Conservation (phyloP, 2,329 filamentous ascomycete genomes). For the Aspergillus calidoustus region DNA sequence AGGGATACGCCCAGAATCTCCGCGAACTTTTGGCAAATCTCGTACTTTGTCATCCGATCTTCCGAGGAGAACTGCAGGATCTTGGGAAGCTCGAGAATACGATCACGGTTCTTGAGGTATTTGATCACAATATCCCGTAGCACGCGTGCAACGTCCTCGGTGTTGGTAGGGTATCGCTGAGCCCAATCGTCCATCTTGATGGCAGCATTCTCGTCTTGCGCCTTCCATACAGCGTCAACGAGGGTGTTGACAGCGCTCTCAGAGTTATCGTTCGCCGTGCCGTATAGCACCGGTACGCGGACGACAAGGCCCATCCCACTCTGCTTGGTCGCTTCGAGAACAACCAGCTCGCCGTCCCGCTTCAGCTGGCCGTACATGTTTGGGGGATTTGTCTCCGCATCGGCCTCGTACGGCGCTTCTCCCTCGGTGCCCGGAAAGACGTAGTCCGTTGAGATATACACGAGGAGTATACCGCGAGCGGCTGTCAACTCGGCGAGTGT, state of each 20-base stretch:
- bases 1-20: slow-evolving; percentile 78
- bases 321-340: slow-evolving; percentile 63
- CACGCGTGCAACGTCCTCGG: slow-evolving; percentile 81
- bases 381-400: slow-evolving; percentile 68
- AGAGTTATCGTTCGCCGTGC: slow-evolving; percentile 68
- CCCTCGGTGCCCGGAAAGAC: slow-evolving; percentile 77
- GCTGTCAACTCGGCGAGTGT: slow-evolving; percentile 70
- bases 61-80: slow-evolving; percentile 87
- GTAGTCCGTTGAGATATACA: slow-evolving; percentile 75
- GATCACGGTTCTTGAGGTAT: slow-evolving; percentile 61
- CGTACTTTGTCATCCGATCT: slow-evolving; percentile 85
- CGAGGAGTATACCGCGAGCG: slow-evolving; percentile 53
- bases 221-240: slow-evolving; percentile 75
- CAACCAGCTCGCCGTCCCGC: slow-evolving; percentile 70
- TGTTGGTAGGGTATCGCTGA: slow-evolving; percentile 83
- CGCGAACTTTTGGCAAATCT: slow-evolving; percentile 78
- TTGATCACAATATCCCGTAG: slow-evolving; percentile 73
- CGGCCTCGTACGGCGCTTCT: slow-evolving; percentile 79
- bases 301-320: slow-evolving; percentile 69
- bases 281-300: slow-evolving; percentile 83
- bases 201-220: slow-evolving; percentile 64
- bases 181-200: slow-evolving; percentile 88
- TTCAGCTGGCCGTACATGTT: slow-evolving; percentile 82
- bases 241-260: slow-evolving; percentile 86
- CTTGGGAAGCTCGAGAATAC: slow-evolving; percentile 62